These are phyloP conservation scores for Kwoniella sp. DNA, from an alignment of 768 basidiomycete genomes.

Conservation along the genomic window DNA sequence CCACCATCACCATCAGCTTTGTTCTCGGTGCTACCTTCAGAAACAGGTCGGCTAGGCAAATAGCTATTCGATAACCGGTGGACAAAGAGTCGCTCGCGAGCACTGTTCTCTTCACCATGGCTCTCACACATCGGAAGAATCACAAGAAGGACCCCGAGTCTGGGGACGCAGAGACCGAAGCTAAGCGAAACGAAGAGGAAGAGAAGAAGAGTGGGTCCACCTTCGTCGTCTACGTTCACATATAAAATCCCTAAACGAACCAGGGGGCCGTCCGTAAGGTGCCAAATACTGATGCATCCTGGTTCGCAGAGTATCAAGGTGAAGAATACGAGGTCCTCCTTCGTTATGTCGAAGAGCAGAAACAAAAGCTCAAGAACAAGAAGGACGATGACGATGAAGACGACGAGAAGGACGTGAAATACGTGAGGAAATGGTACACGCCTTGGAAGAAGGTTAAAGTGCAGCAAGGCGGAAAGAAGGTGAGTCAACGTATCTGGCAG, in stretches of 20 bases:
- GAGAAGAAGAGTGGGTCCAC: constrained; percentile 46
- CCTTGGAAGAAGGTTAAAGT: constrained; percentile 59
- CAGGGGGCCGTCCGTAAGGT: no score
- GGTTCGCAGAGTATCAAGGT: constrained; percentile 40
- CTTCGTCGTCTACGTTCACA: no score
- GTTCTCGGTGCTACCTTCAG: no score
- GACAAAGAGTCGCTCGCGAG: background rate
- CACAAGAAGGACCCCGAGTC: constrained; percentile 33
- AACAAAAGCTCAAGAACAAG: constrained; percentile 38
- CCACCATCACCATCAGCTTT: no score
- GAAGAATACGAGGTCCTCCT: constrained; percentile 59
- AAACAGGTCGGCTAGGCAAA: no score
- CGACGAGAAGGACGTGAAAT: constrained; percentile 52
- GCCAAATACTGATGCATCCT: no score
- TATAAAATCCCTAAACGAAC: no score
- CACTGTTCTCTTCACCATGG: constrained; percentile 20
- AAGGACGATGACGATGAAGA: constrained; percentile 50
- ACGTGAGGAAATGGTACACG: constrained; percentile 58
- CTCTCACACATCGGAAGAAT: constrained; percentile 39
- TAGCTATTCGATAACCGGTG: no score
- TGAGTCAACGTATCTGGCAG: constrained; percentile 16
- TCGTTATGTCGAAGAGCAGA: constrained; percentile 55
- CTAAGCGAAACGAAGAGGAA: constrained; percentile 33
- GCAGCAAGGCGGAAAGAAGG: constrained; percentile 50
- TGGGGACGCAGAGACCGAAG: constrained; percentile 39